Evolutionary conservation across 768 basidiomycete genomes (phyloP).

Genomic region (Paxillus involutus): DNA sequence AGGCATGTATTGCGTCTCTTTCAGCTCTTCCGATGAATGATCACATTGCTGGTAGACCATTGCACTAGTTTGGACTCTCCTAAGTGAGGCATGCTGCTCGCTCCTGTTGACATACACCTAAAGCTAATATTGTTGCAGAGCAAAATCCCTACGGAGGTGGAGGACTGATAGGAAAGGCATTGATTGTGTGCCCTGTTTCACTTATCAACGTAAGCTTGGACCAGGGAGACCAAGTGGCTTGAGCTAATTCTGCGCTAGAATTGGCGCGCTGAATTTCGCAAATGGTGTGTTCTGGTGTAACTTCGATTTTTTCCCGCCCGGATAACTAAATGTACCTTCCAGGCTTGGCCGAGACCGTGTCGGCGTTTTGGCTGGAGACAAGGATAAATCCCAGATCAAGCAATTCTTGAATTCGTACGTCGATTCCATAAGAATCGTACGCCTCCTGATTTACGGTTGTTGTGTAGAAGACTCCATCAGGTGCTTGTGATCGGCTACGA

Average conservation of each 20-base stretch:
- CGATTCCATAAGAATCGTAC: not conserved
- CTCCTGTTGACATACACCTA: not conserved
- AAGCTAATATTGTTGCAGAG: slow-evolving; percentile 42
- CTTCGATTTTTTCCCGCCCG: not conserved
- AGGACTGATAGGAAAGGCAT: slow-evolving; percentile 69
- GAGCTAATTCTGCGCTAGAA: slow-evolving; percentile 50
- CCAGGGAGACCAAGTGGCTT: not conserved
- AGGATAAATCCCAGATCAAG: slow-evolving; percentile 55
- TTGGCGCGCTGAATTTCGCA: slow-evolving; percentile 94
- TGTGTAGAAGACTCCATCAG: slow-evolving; percentile 65
- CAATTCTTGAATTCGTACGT: slow-evolving; percentile 75
- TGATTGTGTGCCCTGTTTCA: slow-evolving; percentile 94
- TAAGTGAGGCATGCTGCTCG: slow-evolving; percentile 55
- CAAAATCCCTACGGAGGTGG: slow-evolving; percentile 77
- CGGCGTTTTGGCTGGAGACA: slow-evolving; percentile 60
- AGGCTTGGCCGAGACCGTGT: slow-evolving; percentile 59
- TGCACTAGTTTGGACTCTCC: slow-evolving; percentile 86
- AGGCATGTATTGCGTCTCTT: slow-evolving; percentile 39
- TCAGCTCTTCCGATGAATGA: not conserved
- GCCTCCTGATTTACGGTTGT: not conserved
- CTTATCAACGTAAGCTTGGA: slow-evolving; percentile 66
- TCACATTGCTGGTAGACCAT: slow-evolving; percentile 56
- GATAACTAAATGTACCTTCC: not conserved
- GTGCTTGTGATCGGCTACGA: slow-evolving; percentile 97
- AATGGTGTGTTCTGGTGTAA: slow-evolving; percentile 66